phyloP scores from a whole-genome alignment of 345 rosid genomes.

The Bruguiera parviflora region DNA sequence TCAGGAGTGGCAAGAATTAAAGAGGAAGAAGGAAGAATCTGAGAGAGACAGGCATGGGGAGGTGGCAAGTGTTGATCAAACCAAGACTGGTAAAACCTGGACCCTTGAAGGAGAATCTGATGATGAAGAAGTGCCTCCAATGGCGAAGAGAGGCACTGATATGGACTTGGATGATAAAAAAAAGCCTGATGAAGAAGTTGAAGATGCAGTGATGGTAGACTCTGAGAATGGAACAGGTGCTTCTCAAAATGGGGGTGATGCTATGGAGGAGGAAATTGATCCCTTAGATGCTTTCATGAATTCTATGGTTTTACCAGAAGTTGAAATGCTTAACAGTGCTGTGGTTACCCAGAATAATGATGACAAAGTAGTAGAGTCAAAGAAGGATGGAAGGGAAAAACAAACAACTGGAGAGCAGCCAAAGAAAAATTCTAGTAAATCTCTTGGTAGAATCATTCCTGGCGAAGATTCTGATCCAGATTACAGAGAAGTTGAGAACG shows the following conservation, averaged over 20 bases:
- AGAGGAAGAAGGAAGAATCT: conserved; percentile 79
- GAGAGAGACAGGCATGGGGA: conserved; percentile 69
- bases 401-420: conserved; percentile 39
- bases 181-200: conserved; percentile 39
- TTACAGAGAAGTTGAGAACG: conserved; percentile 57
- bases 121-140: conserved; percentile 63
- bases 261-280: conserved; percentile 77
- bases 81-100: conserved; percentile 72
- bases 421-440: conserved; percentile 57
- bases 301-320: conserved; percentile 88
- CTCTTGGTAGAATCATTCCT: conserved; percentile 86
- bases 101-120: conserved; percentile 95
- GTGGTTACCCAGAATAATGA: conserved; percentile 28
- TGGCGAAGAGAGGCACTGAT: conserved; percentile 38
- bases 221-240: conserved; percentile 33
- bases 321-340: conserved; percentile 60
- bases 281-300: conserved; percentile 97
- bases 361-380: conserved; percentile 25
- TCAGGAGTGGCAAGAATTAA: conserved; percentile 94
- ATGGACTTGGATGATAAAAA: conserved; percentile 58
- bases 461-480: conserved; percentile 97
- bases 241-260: conserved; percentile 38
- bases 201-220: conserved; percentile 51
- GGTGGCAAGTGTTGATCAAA: conserved; percentile 40
- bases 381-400: conserved; percentile 33